Conservation (phyloP, 768 basidiomycete species). For the Mycena haematopus region DNA sequence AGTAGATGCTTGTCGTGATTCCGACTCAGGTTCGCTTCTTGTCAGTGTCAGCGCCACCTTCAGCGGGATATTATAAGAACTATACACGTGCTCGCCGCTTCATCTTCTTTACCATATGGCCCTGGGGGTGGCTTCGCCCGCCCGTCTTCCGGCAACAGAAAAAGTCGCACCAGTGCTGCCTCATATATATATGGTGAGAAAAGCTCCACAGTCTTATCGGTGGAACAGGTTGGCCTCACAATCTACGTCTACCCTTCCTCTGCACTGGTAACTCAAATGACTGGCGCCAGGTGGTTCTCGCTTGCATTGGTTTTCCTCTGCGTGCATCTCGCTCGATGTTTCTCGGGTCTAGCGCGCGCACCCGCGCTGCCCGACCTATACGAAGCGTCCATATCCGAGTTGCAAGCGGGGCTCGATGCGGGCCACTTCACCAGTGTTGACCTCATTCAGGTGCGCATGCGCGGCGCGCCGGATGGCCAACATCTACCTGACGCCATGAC, state of each 20-base stretch:
- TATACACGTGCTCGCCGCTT: not conserved
- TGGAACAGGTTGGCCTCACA: not conserved
- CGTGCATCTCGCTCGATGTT: slow-evolving; percentile 5
- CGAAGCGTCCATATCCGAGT: slow-evolving; percentile 61
- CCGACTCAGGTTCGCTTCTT: not conserved
- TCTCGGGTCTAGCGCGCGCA: not conserved
- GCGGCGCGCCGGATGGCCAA: not conserved
- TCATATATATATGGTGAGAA: slow-evolving; percentile 12
- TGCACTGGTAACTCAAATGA: not conserved
- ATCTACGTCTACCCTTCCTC: not conserved
- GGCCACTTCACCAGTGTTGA: slow-evolving; percentile 64
- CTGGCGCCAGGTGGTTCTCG: slow-evolving; percentile 6
- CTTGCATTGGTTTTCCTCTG: slow-evolving; percentile 12
- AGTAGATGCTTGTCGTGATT: not conserved
- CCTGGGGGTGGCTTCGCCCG: not conserved
- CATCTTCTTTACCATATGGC: slow-evolving; percentile 3
- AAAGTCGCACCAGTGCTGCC: slow-evolving; percentile 7
- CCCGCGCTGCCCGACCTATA: slow-evolving; percentile 58
- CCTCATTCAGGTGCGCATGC: slow-evolving; percentile 58
- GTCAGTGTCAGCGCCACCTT: no score
- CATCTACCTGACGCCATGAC: not conserved
- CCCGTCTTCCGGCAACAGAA: not conserved
- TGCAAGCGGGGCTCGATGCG: slow-evolving; percentile 57
- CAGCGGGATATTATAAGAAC: no score
- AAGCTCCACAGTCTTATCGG: slow-evolving; percentile 10